phyloP scores from a whole-genome alignment of 2,329 filamentous ascomycete species.

The Colletotrichum acutatum region DNA sequence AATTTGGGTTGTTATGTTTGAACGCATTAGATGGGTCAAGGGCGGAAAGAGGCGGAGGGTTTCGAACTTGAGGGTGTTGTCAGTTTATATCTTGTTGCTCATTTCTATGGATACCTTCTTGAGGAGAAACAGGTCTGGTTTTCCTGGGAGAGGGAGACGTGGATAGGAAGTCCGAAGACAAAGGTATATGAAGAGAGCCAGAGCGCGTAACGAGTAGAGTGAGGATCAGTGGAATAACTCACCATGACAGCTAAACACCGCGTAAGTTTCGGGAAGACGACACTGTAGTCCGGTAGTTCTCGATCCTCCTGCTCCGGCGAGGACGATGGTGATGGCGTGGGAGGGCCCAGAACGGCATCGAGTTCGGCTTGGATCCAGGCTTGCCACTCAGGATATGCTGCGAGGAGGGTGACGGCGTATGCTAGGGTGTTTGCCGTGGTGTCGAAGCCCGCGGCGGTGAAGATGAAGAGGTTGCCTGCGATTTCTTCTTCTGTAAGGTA shows the following conservation, averaged over 20 bases:
- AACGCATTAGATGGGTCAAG: background rate
- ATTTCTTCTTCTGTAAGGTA: constrained; percentile 38
- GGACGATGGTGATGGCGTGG: background rate
- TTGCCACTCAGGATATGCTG: constrained; percentile 59
- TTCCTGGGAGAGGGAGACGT: too few relatives aligned
- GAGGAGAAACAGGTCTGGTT: too few relatives aligned
- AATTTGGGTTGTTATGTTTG: background rate
- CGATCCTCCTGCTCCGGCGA: constrained; percentile 42
- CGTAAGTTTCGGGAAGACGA: constrained; percentile 53
- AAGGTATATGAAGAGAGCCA: too few relatives aligned
- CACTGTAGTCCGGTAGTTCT: constrained; percentile 47
- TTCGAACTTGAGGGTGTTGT: background rate
- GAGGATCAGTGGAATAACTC: constrained; percentile 8
- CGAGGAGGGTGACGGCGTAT: constrained; percentile 59
- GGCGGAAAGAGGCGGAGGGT: constrained; percentile 2
- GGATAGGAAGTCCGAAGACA: too few relatives aligned
- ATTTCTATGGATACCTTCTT: too few relatives aligned
- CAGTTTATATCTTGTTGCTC: background rate
- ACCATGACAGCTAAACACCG: constrained; percentile 58
- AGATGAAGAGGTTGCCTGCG: constrained; percentile 42
- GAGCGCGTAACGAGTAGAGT: too few relatives aligned
- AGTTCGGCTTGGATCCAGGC: constrained; percentile 63
- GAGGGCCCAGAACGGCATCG: constrained; percentile 37
- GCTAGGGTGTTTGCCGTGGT: constrained; percentile 61
- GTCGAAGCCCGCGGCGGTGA: constrained; percentile 55